phyloP scores from a whole-genome alignment of 2,329 filamentous ascomycete species.

The Phaeoacremonium minimum region DNA sequence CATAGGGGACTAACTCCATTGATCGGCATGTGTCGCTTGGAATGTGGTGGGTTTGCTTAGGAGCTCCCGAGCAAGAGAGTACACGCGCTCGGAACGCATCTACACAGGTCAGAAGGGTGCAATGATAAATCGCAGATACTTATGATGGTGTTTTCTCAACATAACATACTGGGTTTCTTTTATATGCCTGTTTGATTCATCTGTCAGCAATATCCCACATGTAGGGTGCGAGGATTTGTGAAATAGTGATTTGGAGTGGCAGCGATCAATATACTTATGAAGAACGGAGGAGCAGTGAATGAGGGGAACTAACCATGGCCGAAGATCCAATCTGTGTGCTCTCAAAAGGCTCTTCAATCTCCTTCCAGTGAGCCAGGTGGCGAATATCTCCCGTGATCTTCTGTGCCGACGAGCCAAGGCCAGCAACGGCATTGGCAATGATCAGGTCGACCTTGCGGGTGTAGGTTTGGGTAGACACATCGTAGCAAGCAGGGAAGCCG shows the following conservation, averaged over 20 bases:
- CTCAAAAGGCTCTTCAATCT: constrained; percentile 82
- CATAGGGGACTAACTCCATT: constrained; percentile 16
- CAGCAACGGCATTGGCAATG: constrained; percentile 75
- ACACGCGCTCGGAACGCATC: constrained; percentile 46
- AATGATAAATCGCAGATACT: background rate
- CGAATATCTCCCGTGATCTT: constrained; percentile 72
- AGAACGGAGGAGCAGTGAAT: constrained; percentile 8
- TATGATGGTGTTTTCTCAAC: background rate
- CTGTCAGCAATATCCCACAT: background rate
- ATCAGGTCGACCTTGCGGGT: constrained; percentile 78
- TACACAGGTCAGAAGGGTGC: constrained; percentile 22
- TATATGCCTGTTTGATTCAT: constrained; percentile 29
- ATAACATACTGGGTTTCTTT: constrained; percentile 29
- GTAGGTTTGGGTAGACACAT: constrained; percentile 55
- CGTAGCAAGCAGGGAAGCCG: constrained; percentile 46
- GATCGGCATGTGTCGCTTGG: constrained; percentile 15
- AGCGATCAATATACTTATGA: background rate
- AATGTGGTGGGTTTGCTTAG: constrained; percentile 17
- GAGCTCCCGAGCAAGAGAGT: constrained; percentile 33
- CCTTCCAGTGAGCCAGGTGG: constrained; percentile 71
- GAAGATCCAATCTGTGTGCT: constrained; percentile 70
- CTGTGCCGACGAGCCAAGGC: constrained; percentile 74
- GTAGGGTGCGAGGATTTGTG: background rate
- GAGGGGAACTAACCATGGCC: constrained; percentile 35
- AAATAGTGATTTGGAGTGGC: background rate